phyloP scores from a whole-genome alignment of 2,329 filamentous ascomycete species.

The Apiospora saccharicola region DNA sequence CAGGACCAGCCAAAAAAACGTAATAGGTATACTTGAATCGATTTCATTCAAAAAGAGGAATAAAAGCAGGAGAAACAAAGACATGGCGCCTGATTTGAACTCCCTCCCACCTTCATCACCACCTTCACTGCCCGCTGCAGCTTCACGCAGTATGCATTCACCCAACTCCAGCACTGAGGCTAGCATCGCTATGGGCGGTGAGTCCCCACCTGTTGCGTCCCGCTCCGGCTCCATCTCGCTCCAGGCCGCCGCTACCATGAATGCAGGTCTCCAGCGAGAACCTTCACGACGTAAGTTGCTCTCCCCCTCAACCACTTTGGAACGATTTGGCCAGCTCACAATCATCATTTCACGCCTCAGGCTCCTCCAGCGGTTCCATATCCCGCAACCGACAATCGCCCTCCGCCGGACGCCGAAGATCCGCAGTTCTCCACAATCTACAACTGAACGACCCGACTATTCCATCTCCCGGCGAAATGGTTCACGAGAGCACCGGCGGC shows the following conservation, averaged over 20 bases:
- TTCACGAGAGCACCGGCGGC: conserved; percentile 51
- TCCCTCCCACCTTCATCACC: conserved; percentile 61
- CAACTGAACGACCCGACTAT: conserved; percentile 75
- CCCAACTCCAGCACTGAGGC: conserved; percentile 38
- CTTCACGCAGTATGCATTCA: conserved; percentile 11
- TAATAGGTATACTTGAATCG: not conserved
- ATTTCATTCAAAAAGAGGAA: not conserved
- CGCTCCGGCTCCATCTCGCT: conserved; percentile 74
- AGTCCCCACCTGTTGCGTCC: conserved; percentile 64
- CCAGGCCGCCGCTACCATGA: conserved; percentile 79
- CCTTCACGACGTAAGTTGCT: conserved; percentile 60
- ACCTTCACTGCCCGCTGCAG: conserved; percentile 44
- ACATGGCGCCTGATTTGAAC: conserved; percentile 65
- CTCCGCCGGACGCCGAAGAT: conserved; percentile 66
- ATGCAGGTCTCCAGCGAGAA: conserved; percentile 76
- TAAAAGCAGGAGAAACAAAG: not conserved
- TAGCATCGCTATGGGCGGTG: conserved; percentile 41
- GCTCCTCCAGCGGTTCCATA: conserved; percentile 61
- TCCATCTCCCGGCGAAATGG: conserved; percentile 74
- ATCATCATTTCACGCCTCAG: conserved; percentile 40
- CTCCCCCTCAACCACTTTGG: not conserved
- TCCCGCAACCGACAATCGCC: conserved; percentile 54
- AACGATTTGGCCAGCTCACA: not conserved
- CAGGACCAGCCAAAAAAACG: not conserved
- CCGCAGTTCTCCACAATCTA: conserved; percentile 75